These are phyloP conservation scores for Russula virescens DNA, from an alignment of 768 basidiomycete genomes.

Conservation along the genomic window DNA sequence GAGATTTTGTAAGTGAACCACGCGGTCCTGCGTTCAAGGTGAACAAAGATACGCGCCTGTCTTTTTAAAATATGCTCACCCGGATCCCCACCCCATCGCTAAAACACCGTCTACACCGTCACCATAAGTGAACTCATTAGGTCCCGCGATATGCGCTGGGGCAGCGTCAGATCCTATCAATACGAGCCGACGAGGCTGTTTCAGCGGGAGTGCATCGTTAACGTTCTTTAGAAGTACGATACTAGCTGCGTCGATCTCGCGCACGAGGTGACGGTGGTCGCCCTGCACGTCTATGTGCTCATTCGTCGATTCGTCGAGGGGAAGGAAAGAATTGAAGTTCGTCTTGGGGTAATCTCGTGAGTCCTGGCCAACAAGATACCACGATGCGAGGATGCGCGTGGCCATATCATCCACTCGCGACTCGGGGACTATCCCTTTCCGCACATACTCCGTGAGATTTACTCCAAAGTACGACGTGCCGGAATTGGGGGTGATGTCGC, in stretches of 20 bases:
- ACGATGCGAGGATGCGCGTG: too few species aligned
- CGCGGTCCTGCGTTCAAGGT: conserved; percentile 40
- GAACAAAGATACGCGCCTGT: not conserved
- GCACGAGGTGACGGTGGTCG: conserved; percentile 61
- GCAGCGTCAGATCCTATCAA: too few species aligned
- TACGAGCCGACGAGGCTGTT: too few species aligned
- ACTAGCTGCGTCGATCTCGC: conserved; percentile 69
- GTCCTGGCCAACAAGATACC: conserved; percentile 66
- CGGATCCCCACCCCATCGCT: conserved; percentile 92
- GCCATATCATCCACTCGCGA: too few species aligned
- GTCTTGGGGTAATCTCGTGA: conserved; percentile 50
- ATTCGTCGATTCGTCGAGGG: conserved; percentile 48
- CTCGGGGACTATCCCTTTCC: too few species aligned
- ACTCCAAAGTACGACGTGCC: too few species aligned
- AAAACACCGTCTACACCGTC: conserved; percentile 58
- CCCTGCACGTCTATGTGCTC: conserved; percentile 60
- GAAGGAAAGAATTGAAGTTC: conserved; percentile 65
- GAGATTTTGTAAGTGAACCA: conserved; percentile 76
- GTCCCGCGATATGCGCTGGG: too few species aligned
- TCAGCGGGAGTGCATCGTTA: too few species aligned
- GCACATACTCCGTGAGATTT: too few species aligned
- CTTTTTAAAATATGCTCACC: conserved; percentile 28
- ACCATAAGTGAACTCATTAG: conserved; percentile 43
- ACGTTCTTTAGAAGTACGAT: conserved; percentile 44
- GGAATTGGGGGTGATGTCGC: too few species aligned